Evolutionary conservation across 345 rosid genomes (phyloP).

Genomic region (Capsella bursapastoris): DNA sequence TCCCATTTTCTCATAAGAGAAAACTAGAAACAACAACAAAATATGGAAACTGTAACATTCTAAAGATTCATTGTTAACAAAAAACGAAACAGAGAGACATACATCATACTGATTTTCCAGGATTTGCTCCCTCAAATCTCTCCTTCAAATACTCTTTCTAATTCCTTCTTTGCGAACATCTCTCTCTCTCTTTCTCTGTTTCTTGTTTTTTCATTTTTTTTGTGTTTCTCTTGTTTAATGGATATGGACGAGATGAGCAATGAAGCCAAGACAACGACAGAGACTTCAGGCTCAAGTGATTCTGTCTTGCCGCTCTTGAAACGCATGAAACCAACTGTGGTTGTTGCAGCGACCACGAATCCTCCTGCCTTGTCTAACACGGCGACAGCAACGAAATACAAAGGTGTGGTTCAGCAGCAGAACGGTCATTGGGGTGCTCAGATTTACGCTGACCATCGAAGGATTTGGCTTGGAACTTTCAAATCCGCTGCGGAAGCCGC

Average conservation of each 20-base stretch:
- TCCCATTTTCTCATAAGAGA: conserved; percentile 14
- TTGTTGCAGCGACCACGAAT: background rate
- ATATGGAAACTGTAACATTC: conserved; percentile 43
- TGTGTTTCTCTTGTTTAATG: conserved; percentile 24
- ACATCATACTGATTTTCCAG: conserved; percentile 31
- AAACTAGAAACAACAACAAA: conserved; percentile 22
- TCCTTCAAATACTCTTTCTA: conserved; percentile 36
- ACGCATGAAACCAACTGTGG: conserved; percentile 5
- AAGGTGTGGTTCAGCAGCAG: conserved; percentile 63
- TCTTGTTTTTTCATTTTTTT: background rate
- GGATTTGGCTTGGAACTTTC: conserved; percentile 80
- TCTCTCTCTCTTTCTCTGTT: conserved; percentile 4
- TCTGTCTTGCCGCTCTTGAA: conserved; percentile 22
- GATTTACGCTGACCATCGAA: conserved; percentile 57
- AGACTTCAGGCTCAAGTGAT: conserved; percentile 41
- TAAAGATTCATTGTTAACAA: conserved; percentile 25
- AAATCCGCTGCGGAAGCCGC: conserved; percentile 66
- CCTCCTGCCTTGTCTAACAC: conserved; percentile 7
- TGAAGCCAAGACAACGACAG: conserved; percentile 9
- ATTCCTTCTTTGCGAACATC: conserved; percentile 9
- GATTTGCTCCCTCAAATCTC: conserved; percentile 43
- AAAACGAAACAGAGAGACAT: conserved; percentile 16
- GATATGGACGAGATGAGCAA: conserved; percentile 38
- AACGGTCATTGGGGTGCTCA: conserved; percentile 77
- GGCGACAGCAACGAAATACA: conserved; percentile 45